These are phyloP conservation scores for Talaromyces sp. DNA, from an alignment of 2,329 filamentous ascomycete species.

Conservation along the genomic window DNA sequence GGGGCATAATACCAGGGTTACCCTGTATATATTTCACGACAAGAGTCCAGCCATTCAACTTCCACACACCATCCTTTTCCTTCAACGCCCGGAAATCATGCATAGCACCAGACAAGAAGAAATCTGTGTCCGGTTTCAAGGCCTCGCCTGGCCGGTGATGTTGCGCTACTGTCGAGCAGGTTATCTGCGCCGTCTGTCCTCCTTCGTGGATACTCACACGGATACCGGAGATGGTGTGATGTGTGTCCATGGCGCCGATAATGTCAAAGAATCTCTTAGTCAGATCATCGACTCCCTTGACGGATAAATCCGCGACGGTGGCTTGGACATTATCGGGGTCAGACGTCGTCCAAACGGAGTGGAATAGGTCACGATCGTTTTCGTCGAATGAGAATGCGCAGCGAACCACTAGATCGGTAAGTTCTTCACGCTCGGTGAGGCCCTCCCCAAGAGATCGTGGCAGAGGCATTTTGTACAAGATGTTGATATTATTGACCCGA, in stretches of 20 bases:
- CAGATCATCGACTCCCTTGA: background rate
- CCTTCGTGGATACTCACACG: background rate
- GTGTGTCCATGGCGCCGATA: conserved; percentile 2
- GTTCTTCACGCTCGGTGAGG: background rate
- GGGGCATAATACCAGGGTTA: background rate
- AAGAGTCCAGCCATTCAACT: background rate
- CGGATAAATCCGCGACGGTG: background rate
- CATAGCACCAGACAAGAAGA: background rate
- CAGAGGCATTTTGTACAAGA: background rate
- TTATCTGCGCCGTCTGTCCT: background rate
- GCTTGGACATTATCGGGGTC: background rate
- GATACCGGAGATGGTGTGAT: background rate
- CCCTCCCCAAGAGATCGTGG: background rate
- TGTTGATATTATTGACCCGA: background rate
- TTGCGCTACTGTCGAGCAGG: background rate
- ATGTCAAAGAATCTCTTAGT: background rate
- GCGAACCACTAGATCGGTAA: background rate
- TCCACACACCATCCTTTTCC: background rate
- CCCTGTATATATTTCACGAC: background rate
- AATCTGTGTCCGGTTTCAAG: background rate
- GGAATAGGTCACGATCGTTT: background rate
- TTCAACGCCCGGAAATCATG: background rate
- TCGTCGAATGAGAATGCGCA: background rate
- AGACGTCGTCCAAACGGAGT: background rate
- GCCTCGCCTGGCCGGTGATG: background rate